These are phyloP conservation scores for Ogataea dorogensis DNA, from an alignment of 805 yeast genomes.

Conservation along the genomic window DNA sequence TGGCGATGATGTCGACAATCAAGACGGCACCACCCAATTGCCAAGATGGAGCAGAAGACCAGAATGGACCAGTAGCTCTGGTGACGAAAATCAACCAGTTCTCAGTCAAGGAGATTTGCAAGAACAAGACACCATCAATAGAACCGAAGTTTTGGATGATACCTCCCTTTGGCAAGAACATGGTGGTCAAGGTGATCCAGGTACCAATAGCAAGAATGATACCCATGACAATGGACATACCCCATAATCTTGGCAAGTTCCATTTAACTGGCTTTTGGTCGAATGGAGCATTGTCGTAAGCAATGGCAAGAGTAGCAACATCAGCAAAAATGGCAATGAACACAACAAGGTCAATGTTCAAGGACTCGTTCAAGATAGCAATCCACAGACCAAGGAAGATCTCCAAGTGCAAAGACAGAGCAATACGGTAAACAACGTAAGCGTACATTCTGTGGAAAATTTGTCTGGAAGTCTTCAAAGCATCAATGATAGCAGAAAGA, in stretches of 20 bases:
- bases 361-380: constrained; percentile 83
- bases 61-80: constrained; percentile 97
- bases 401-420: constrained; percentile 91
- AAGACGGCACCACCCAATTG: constrained; percentile 93
- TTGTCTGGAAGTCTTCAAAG: constrained; percentile 91
- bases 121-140: constrained; percentile 87
- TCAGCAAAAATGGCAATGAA: constrained; percentile 97
- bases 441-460: constrained; percentile 99
- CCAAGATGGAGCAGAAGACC: constrained; percentile 97
- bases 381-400: constrained; percentile 94
- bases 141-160: constrained; percentile 95
- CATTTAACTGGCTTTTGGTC: constrained; percentile 92
- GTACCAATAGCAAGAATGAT: constrained; percentile 83
- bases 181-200: constrained; percentile 93
- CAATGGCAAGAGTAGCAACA: constrained; percentile 95
- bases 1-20: constrained; percentile 85
- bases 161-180: constrained; percentile 90
- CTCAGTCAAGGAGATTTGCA: constrained; percentile 92
- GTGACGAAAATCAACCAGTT: constrained; percentile 97
- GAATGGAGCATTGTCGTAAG: constrained; percentile 96
- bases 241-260: constrained; percentile 97
- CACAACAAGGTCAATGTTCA: constrained; percentile 88
- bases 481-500: constrained; percentile 92
- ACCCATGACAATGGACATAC: constrained; percentile 90
- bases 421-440: constrained; percentile 97